phyloP scores from a whole-genome alignment of 78 protist genomes.

The Cyanophora paradoxa region DNA sequence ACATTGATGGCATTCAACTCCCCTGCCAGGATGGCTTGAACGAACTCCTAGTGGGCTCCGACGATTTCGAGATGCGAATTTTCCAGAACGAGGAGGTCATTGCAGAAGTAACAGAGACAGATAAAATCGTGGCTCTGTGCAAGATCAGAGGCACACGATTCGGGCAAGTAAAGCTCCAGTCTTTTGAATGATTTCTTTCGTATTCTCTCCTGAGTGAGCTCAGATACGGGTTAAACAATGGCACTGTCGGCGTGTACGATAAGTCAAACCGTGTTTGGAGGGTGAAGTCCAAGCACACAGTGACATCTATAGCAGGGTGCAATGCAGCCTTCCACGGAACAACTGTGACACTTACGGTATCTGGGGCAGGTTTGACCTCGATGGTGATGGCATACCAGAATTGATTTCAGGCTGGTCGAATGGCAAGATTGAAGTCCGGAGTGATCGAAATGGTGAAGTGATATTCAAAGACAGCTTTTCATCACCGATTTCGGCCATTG shows the following conservation, averaged over 20 bases:
- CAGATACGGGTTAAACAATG: constrained; percentile 42
- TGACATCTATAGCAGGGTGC: not conserved
- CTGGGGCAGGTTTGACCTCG: constrained; percentile 28
- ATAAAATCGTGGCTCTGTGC: not conserved
- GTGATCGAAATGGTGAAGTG: constrained; percentile 23
- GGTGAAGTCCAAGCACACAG: constrained; percentile 22
- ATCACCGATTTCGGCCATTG: constrained; percentile 20
- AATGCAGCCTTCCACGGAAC: not conserved
- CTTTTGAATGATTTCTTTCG: not conserved
- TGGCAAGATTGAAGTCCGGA: constrained; percentile 39
- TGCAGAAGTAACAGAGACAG: constrained; percentile 30
- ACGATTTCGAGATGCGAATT: constrained; percentile 41
- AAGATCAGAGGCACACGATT: not conserved
- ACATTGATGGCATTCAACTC: not conserved
- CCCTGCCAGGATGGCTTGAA: constrained; percentile 1
- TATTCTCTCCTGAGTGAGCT: not conserved
- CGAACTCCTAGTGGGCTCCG: constrained; percentile 50
- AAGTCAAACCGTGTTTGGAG: constrained; percentile 22
- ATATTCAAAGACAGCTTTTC: constrained; percentile 32
- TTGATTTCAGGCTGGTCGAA: constrained; percentile 32
- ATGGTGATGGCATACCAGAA: constrained; percentile 53
- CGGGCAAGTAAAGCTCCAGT: constrained; percentile 9
- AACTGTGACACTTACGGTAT: not conserved
- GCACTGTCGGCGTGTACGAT: constrained; percentile 55
- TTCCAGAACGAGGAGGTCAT: constrained; percentile 37